Conservation (phyloP, 805 yeast genomes). For the Ogataea nakhonphanomensis region DNA sequence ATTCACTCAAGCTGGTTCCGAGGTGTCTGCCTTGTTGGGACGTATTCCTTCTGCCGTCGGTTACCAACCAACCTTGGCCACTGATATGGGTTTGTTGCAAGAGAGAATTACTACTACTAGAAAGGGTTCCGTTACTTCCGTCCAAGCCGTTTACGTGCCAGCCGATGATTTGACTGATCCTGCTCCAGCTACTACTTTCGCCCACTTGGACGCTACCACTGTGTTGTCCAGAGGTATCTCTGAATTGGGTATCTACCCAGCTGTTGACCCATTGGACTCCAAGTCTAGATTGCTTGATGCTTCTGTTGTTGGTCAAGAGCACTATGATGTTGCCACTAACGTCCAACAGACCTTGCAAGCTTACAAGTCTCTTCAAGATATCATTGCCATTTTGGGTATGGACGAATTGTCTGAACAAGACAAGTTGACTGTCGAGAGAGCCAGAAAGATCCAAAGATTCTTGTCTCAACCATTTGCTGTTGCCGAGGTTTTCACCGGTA, state of each 20-base stretch:
- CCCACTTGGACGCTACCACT: conserved; percentile 99
- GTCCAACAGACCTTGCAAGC: conserved; percentile 99
- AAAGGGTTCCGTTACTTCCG: conserved; percentile 99
- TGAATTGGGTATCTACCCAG: conserved; percentile 99
- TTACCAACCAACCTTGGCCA: conserved; percentile 99
- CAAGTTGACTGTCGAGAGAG: conserved; percentile 99
- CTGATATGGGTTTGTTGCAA: conserved; percentile 99
- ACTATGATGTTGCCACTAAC: conserved; percentile 88
- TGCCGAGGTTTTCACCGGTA: conserved; percentile 99
- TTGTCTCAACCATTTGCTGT: conserved; percentile 99
- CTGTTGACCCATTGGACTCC: conserved; percentile 99
- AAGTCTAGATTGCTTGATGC: conserved; percentile 98
- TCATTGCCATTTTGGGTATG: conserved; percentile 99
- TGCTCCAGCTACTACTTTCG: conserved; percentile 99
- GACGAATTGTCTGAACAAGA: conserved; percentile 99
- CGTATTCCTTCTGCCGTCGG: conserved; percentile 99
- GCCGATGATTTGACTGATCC: conserved; percentile 99
- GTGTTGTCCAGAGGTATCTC: conserved; percentile 99
- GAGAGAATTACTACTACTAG: conserved; percentile 99
- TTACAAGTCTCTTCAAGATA: conserved; percentile 99
- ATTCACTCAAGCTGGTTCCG: conserved; percentile 99
- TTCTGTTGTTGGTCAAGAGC: conserved; percentile 97
- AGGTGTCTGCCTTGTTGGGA: conserved; percentile 98
- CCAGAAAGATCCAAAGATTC: conserved; percentile 99
- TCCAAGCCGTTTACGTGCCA: conserved; percentile 99